Conservation (phyloP, 2,329 filamentous ascomycete species). For the Parastagonospora nodorum region DNA sequence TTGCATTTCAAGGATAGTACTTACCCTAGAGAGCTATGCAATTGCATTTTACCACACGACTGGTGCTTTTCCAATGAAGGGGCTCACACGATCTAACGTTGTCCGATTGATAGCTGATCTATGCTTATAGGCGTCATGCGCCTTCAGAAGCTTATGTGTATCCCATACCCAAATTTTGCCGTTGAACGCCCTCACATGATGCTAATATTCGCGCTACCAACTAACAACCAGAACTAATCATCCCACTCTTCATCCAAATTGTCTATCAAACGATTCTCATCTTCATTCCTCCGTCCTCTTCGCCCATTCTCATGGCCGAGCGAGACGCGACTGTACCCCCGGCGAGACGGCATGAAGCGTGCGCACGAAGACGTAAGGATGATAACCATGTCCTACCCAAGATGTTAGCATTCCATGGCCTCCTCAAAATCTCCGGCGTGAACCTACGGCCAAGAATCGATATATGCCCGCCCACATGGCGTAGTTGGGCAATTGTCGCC, state of each 20-base stretch:
- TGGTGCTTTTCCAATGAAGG: no score
- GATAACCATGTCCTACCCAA: constrained; percentile 61
- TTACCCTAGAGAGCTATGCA: no score
- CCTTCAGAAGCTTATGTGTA: not conserved
- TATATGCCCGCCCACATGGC: constrained; percentile 88
- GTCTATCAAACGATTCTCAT: constrained; percentile 93
- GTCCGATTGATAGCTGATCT: no score
- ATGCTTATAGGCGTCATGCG: not conserved
- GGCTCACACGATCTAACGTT: no score
- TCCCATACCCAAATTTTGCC: not conserved
- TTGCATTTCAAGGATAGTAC: no score
- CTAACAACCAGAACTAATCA: constrained; percentile 54
- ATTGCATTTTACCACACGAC: no score
- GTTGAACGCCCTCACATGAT: constrained; percentile 5
- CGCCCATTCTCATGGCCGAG: constrained; percentile 51
- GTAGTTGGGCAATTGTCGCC: constrained; percentile 95
- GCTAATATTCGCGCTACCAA: not conserved
- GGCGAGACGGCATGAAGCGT: constrained; percentile 65
- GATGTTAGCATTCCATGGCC: constrained; percentile 13
- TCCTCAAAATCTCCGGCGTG: not conserved
- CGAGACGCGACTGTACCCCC: constrained; percentile 71
- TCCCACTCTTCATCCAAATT: constrained; percentile 98
- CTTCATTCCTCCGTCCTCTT: constrained; percentile 63
- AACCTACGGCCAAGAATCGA: constrained; percentile 75
- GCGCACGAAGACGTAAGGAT: constrained; percentile 73